Conservation (phyloP, 257 asterid genomes). For the Ballota nigra region DNA sequence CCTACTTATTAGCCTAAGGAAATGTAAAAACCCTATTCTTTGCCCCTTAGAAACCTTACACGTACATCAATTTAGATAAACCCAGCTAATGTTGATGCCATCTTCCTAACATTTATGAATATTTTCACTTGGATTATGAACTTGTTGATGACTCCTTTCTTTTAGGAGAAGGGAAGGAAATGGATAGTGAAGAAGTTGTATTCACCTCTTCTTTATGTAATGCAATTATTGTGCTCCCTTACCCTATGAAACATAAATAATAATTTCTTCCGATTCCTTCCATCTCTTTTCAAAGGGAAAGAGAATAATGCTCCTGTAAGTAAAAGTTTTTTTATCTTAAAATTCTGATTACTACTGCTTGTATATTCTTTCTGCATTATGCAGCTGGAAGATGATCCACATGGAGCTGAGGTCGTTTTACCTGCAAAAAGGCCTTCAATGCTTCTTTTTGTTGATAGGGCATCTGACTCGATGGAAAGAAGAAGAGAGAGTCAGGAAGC, state of each 20-base stretch:
- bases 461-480: conserved; percentile 54
- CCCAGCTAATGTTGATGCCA: background rate
- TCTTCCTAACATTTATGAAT: background rate
- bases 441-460: conserved; percentile 89
- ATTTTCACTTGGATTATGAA: background rate
- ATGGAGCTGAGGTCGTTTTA: conserved; percentile 53
- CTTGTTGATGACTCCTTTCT: background rate
- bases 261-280: background rate
- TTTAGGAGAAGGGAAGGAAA: background rate
- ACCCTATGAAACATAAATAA: background rate
- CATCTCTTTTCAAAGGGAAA: background rate
- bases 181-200: background rate
- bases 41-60: background rate
- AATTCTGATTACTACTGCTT: conserved; percentile 18
- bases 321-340: background rate
- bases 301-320: background rate
- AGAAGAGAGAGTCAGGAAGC: conserved; percentile 68
- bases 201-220: background rate
- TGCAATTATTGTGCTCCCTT: conserved; percentile 1
- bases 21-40: background rate
- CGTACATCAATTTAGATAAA: conserved; percentile 6
- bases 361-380: conserved; percentile 22
- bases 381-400: conserved; percentile 69
- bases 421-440: conserved; percentile 68
- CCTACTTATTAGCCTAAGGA: background rate